Base-by-base conservation (phyloP, 2,329 filamentous ascomycete genomes). In the Microdochium paspali region DNA sequence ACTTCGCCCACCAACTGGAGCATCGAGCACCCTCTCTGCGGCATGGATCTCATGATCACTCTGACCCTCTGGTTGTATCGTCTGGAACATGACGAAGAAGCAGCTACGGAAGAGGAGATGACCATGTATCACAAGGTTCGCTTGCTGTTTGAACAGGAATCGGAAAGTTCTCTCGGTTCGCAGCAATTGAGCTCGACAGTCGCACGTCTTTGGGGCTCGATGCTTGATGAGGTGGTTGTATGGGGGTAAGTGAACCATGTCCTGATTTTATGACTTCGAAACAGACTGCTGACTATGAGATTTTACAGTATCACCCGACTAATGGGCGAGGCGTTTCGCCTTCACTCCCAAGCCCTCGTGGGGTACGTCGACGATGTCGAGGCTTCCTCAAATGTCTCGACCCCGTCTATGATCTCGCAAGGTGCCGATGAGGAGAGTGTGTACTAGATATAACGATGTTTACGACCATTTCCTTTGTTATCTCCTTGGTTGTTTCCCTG, bases 1-100 rank as follows among this genome's bases (percentile, higher is more conserved):
- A 96, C 91, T 21, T 96, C 90, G 44, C 90, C 93, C 21, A 96
- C 93, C 44, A 97, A 97, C 70, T 98, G 93, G 93, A 97, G 91
- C 65, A 88, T 97, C 51, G 93, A 98, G 72, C 91, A 98, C 66
- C 90, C 93, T 46, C 82, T 98, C 49, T 96, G 90, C 62, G 91
- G 91, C 53, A 82, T 98, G 72, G 93, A 98, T 66, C 77, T 97
- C 56, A 95, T 98, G 82, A 93, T 97, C 65, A 93, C 96, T 58
- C 84, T 98, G 58, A 96, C 89, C 61, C 76, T 97, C 56, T 98
- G 93, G 93, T 84, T 98, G 59, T 97, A 96, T 74, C 90, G 90
- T 71, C 85, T 98, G 74, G 93, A 98, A 85, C 90, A 97, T 72
- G 93, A 98, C 73, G 90, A 95, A 55, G 91, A 97, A 72, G 84